A percentile compares a stretch with the other conserved stretches of the same genome.
Evolutionary conservation across 352 stramenopile species (phyloP).

Genomic region (Globisporangium perplexum): DNA sequence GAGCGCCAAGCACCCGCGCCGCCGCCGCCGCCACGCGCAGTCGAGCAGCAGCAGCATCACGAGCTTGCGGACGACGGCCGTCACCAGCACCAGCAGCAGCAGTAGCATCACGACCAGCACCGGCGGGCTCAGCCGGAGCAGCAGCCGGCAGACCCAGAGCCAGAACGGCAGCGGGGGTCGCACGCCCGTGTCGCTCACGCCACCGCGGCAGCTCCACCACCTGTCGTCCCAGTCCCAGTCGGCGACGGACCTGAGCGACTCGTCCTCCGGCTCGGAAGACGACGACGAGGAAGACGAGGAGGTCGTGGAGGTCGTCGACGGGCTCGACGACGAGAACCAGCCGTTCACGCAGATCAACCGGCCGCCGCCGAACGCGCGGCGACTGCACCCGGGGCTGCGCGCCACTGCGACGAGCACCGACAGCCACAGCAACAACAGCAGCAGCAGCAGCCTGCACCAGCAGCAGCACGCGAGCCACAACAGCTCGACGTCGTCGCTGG

Average conservation of each 20-base stretch:
- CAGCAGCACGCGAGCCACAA: slow-evolving; percentile 7
- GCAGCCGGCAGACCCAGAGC: slow-evolving; percentile 5
- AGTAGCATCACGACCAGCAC: slow-evolving; percentile 3
- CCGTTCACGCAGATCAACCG: slow-evolving; percentile 6
- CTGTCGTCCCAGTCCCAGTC: neutral
- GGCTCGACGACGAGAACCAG: slow-evolving; percentile 6
- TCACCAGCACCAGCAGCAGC: slow-evolving; percentile 1
- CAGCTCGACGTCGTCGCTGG: slow-evolving; percentile 1
- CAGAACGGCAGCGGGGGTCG: neutral
- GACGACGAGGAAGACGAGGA: slow-evolving; percentile 11
- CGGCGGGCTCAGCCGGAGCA: slow-evolving; percentile 10
- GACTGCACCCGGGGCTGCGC: neutral
- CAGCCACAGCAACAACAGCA: slow-evolving; percentile 9
- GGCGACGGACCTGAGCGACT: slow-evolving; percentile 20
- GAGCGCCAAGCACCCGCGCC: neutral
- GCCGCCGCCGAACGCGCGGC: neutral
- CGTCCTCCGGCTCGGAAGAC: slow-evolving; percentile 32
- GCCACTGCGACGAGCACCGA: neutral
- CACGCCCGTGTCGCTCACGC: neutral
- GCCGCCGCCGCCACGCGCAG: neutral
- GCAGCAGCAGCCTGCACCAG: slow-evolving; percentile 2
- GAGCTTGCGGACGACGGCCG: slow-evolving; percentile 7
- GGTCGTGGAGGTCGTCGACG: slow-evolving; percentile 13
- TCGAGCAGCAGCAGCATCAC: slow-evolving; percentile 10
- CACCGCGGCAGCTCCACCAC: slow-evolving; percentile 2